A percentile compares a stretch with the other conserved stretches of the same genome.
Evolutionary conservation across 1,139 yeast species (phyloP).

Genomic region (Suhomyces wounanorum): DNA sequence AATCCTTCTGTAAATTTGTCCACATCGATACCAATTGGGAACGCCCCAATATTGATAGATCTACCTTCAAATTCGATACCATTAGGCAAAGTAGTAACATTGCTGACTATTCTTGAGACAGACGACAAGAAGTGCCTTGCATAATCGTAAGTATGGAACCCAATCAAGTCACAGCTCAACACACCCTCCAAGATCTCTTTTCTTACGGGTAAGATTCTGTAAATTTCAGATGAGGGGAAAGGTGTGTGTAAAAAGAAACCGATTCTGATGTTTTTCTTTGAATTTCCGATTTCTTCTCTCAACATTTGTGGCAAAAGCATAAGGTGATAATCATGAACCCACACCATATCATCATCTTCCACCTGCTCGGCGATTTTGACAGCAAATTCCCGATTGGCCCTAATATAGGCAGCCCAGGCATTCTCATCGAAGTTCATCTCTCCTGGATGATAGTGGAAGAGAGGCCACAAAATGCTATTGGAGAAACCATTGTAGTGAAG

Average conservation of each 20-base stretch:
- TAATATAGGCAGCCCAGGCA: constrained; percentile 98
- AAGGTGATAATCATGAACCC: constrained; percentile 98
- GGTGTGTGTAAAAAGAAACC: constrained; percentile 98
- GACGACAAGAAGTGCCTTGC: constrained; percentile 96
- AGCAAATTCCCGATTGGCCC: constrained; percentile 87
- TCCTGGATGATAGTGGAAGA: constrained; percentile 98
- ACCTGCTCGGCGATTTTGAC: constrained; percentile 68
- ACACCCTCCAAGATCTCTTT: constrained; percentile 91
- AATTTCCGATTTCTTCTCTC: constrained; percentile 57
- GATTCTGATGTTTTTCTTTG: constrained; percentile 61
- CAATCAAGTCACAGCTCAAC: constrained; percentile 89
- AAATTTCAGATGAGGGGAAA: constrained; percentile 95
- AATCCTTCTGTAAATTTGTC: constrained; percentile 86
- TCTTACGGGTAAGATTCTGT: constrained; percentile 93
- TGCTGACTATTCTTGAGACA: constrained; percentile 76
- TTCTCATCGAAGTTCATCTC: constrained; percentile 97
- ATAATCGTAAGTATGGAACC: constrained; percentile 98
- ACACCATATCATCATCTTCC: constrained; percentile 82
- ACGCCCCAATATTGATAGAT: constrained; percentile 87
- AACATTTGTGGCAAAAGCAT: constrained; percentile 94
- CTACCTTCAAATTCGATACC: constrained; percentile 82
- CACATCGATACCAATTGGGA: constrained; percentile 97
- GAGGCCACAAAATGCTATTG: constrained; percentile 92
- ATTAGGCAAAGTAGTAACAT: constrained; percentile 84
- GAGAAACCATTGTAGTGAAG: constrained; percentile 96